Evolutionary conservation across 345 rosid species (phyloP).

Genomic region (Pelargonium nanum): DNA sequence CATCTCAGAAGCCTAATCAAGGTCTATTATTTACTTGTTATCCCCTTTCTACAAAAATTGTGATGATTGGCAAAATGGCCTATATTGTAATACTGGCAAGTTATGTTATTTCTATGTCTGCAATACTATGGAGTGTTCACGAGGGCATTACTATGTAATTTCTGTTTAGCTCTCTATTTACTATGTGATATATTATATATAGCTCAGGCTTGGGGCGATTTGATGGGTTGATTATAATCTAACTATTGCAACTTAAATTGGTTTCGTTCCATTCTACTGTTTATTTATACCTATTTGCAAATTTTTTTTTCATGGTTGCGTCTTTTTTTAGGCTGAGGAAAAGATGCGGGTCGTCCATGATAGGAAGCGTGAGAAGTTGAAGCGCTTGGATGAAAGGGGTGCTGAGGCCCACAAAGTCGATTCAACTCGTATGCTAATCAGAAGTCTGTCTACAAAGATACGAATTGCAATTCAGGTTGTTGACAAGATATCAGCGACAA

Average conservation of each 20-base stretch:
- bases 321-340: conserved; percentile 64
- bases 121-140: too few relatives aligned
- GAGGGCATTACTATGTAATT: too few relatives aligned
- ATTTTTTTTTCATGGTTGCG: not conserved
- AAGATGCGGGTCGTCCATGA: conserved; percentile 76
- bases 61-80: too few relatives aligned
- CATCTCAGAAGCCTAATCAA: too few relatives aligned
- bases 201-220: too few relatives aligned
- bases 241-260: not conserved
- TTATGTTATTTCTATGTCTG: too few relatives aligned
- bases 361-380: conserved; percentile 57
- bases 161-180: too few relatives aligned
- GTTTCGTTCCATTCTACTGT: not conserved
- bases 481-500: conserved; percentile 67
- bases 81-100: too few relatives aligned
- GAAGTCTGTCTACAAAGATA: conserved; percentile 70
- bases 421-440: conserved; percentile 37
- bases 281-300: not conserved
- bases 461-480: conserved; percentile 82
- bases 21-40: too few relatives aligned
- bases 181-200: too few relatives aligned
- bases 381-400: conserved; percentile 68
- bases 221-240: too few relatives aligned
- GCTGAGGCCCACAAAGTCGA: conserved; percentile 65
- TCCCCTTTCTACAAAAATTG: too few relatives aligned